A percentile compares a stretch with the other conserved stretches of the same genome.
These are phyloP conservation scores for Quercus mongolica DNA, from an alignment of 306 rosid species.

Conservation along the genomic window DNA sequence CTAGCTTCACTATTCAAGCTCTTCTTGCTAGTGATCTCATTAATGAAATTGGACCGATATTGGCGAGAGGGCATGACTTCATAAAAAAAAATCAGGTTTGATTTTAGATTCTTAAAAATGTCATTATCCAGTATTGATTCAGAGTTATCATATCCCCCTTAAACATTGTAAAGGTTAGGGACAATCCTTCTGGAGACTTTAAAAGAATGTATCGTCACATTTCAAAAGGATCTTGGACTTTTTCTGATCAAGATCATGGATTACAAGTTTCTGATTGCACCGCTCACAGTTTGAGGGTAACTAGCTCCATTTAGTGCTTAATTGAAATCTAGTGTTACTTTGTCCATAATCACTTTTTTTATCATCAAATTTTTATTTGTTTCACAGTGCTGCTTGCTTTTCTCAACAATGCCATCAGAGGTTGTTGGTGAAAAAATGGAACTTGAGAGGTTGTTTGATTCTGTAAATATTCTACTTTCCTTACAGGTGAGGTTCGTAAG, in stretches of 20 bases:
- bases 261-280: constrained; percentile 89
- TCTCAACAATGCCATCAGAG: constrained; percentile 53
- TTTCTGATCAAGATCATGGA: constrained; percentile 81
- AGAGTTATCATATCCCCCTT: neutral
- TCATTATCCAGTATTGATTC: too few species aligned
- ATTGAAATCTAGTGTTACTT: neutral
- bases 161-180: constrained; percentile 33
- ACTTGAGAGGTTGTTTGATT: constrained; percentile 50
- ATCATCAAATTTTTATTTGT: neutral
- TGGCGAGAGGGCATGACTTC: constrained; percentile 22
- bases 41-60: constrained; percentile 13
- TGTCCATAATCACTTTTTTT: neutral
- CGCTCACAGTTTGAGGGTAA: constrained; percentile 71
- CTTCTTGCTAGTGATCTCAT: constrained; percentile 22
- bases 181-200: constrained; percentile 64
- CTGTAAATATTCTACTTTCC: constrained; percentile 63
- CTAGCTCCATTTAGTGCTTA: neutral
- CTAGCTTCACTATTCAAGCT: constrained; percentile 27
- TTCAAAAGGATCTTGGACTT: constrained; percentile 83
- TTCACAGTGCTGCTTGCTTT: constrained; percentile 64
- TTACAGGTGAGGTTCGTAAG: constrained; percentile 45
- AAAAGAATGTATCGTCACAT: constrained; percentile 65
- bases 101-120: neutral
- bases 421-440: constrained; percentile 72
- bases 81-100: constrained; percentile 36